These are phyloP conservation scores for Fraxinus albicans DNA, from an alignment of 305 asterid species.

Conservation along the genomic window DNA sequence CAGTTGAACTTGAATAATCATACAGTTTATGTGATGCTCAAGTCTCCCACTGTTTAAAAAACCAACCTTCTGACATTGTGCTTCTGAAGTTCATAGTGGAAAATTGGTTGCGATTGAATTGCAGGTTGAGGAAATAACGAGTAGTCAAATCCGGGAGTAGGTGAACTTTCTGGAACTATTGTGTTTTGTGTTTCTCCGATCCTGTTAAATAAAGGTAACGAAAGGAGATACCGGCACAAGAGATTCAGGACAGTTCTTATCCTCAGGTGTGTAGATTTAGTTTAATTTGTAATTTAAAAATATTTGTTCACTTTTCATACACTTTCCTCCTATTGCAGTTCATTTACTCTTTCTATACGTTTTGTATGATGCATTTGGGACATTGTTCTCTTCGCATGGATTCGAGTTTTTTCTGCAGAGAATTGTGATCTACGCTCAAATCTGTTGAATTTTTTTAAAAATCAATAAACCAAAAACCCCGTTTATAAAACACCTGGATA, in stretches of 20 bases:
- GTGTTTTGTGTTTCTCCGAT: not conserved
- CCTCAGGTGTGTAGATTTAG: conserved; percentile 9
- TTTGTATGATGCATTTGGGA: not conserved
- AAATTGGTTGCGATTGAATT: not conserved
- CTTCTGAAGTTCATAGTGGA: not conserved
- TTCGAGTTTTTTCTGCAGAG: not conserved
- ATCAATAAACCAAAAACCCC: not conserved
- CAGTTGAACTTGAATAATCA: not conserved
- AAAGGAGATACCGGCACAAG: conserved; percentile 8
- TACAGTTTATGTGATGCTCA: not conserved
- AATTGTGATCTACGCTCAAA: not conserved
- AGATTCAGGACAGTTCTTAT: not conserved
- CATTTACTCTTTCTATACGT: not conserved
- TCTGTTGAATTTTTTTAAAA: not conserved
- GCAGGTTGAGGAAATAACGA: conserved; percentile 25
- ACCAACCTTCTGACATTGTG: not conserved
- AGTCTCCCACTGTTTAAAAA: not conserved
- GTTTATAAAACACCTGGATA: not conserved
- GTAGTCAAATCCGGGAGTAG: conserved; percentile 15
- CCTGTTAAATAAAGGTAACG: conserved; percentile 16
- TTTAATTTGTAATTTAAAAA: conserved; percentile 19
- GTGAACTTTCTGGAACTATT: conserved; percentile 13
- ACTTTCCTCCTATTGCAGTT: conserved; percentile 18
- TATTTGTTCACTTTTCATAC: not conserved
- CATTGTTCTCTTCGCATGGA: not conserved